These are phyloP conservation scores for Magnusiomyces ingens DNA, from an alignment of 1,139 yeast species.

Conservation along the genomic window DNA sequence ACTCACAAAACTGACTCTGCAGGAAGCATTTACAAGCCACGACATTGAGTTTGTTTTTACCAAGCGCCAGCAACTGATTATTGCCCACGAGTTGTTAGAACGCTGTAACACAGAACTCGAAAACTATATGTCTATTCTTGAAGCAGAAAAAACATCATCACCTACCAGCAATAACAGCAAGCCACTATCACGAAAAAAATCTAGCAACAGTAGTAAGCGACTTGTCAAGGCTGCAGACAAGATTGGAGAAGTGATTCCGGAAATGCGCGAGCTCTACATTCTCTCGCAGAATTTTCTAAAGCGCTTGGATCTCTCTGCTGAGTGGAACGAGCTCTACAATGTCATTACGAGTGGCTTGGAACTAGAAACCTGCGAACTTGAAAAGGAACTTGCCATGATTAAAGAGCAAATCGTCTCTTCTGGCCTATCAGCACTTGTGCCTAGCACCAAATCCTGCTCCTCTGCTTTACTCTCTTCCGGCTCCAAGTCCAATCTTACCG, in stretches of 20 bases:
- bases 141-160: neutral
- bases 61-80: neutral
- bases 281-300: constrained; percentile 1
- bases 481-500: neutral
- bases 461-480: neutral
- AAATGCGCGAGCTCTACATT: constrained; percentile 2
- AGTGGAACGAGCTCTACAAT: constrained; percentile 3
- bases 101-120: constrained; percentile 1
- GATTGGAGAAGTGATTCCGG: constrained; percentile 1
- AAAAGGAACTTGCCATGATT: neutral
- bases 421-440: neutral
- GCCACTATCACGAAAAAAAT: neutral
- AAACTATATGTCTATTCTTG: neutral
- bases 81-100: neutral
- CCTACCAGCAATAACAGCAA: neutral
- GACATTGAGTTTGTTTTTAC: constrained; percentile 1
- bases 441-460: neutral
- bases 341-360: neutral
- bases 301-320: constrained; percentile 1
- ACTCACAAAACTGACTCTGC: neutral
- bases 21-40: neutral
- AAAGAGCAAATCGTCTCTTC: neutral
- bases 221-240: neutral
- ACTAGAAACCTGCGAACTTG: neutral
- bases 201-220: neutral